These are phyloP conservation scores for Mycena vitilis DNA, from an alignment of 768 basidiomycete species.

Conservation along the genomic window DNA sequence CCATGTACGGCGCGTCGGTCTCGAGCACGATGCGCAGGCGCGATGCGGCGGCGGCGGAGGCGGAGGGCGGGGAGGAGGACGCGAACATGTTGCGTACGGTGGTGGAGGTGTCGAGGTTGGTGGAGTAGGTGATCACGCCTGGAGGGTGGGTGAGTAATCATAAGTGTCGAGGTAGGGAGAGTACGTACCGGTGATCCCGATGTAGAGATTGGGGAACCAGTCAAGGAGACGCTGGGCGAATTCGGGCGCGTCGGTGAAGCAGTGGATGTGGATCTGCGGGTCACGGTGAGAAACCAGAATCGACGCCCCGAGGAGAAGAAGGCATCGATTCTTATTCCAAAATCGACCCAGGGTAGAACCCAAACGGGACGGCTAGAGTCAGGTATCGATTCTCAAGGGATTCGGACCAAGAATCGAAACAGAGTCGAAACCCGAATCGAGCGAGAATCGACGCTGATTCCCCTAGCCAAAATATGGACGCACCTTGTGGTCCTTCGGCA, in stretches of 20 bases:
- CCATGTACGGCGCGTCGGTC: constrained; percentile 92
- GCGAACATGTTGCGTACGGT: constrained; percentile 69
- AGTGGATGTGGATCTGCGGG: constrained; percentile 85
- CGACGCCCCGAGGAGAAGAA: too few species aligned
- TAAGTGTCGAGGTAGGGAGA: neutral
- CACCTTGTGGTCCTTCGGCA: constrained; percentile 78
- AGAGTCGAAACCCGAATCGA: too few species aligned
- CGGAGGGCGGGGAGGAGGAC: neutral
- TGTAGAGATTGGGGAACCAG: constrained; percentile 84
- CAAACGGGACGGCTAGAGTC: too few species aligned
- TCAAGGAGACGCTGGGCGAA: constrained; percentile 78
- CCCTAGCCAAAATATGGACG: constrained; percentile 23
- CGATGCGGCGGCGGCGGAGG: constrained; percentile 29
- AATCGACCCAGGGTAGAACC: too few species aligned
- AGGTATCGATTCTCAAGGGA: too few species aligned
- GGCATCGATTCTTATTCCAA: too few species aligned
- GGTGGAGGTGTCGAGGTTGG: constrained; percentile 65
- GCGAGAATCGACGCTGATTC: too few species aligned
- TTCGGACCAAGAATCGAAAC: too few species aligned
- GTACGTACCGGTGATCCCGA: constrained; percentile 79
- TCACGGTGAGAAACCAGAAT: too few species aligned
- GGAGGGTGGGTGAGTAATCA: neutral
- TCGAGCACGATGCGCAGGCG: constrained; percentile 73
- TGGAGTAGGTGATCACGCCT: neutral
- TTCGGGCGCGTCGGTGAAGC: constrained; percentile 85